A percentile compares a stretch with the other conserved stretches of the same genome.
Conservation (phyloP, 2,329 filamentous ascomycete genomes). For the Colletotrichum lini region DNA sequence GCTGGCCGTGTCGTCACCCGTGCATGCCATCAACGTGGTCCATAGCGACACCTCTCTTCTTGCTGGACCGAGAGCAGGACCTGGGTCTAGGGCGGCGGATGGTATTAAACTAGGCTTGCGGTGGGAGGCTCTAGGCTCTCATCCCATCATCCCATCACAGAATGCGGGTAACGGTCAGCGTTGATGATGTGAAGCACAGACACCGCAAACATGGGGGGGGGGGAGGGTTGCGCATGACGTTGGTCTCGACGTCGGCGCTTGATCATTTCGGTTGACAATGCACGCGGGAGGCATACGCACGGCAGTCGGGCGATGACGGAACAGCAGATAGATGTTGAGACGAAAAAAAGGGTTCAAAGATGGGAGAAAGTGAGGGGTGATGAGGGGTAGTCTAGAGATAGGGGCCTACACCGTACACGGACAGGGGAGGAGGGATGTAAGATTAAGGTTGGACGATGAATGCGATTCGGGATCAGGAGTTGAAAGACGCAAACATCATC, state of each 20-base stretch:
- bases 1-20: neutral
- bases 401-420: neutral
- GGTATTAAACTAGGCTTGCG: neutral
- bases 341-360: conserved; percentile 3
- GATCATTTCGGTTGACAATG: conserved; percentile 20
- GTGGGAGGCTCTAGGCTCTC: conserved; percentile 11
- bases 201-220: neutral
- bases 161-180: neutral
- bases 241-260: conserved; percentile 26
- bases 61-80: neutral
- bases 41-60: neutral
- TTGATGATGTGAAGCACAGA: conserved; percentile 3
- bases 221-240: neutral
- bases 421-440: neutral
- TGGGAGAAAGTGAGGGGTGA: neutral
- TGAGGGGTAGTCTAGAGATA: neutral
- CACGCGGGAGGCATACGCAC: conserved; percentile 1
- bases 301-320: conserved; percentile 10
- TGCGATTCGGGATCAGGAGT: neutral
- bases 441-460: neutral
- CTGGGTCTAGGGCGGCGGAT: neutral
- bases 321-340: conserved; percentile 17
- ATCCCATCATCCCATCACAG: conserved; percentile 20
- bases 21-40: neutral
- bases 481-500: neutral